These are phyloP conservation scores for Alternaria dauci DNA, from an alignment of 2,329 filamentous ascomycete genomes.

Conservation along the genomic window DNA sequence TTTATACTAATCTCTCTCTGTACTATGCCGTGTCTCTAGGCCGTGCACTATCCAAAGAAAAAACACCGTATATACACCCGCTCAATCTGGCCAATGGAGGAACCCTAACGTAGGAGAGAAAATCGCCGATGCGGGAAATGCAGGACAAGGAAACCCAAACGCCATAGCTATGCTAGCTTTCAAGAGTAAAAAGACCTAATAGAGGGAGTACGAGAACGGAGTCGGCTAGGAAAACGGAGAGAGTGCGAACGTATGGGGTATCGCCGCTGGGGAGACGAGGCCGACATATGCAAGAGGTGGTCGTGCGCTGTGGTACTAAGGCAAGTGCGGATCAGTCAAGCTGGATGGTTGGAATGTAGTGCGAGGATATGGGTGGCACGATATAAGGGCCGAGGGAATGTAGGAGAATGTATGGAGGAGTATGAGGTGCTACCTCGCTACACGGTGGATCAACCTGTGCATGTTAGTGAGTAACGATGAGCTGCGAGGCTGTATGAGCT, in stretches of 20 bases:
- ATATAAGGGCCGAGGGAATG: slow-evolving; percentile 8
- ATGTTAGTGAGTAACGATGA: slow-evolving; percentile 13
- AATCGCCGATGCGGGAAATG: slow-evolving; percentile 3
- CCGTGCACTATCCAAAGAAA: neutral
- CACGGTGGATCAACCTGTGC: slow-evolving; percentile 39
- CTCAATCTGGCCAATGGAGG: neutral
- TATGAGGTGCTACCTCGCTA: slow-evolving; percentile 37
- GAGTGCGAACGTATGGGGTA: slow-evolving; percentile 8
- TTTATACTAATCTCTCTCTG: slow-evolving; percentile 4
- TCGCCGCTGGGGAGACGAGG: slow-evolving; percentile 11
- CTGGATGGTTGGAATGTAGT: slow-evolving; percentile 6
- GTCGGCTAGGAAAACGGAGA: slow-evolving; percentile 18
- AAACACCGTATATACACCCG: slow-evolving; percentile 1
- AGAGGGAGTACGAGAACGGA: slow-evolving; percentile 14
- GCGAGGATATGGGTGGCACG: slow-evolving; percentile 5
- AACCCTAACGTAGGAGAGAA: slow-evolving; percentile 1
- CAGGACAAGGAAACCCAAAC: slow-evolving; percentile 8
- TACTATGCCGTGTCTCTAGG: slow-evolving; percentile 4
- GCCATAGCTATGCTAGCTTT: slow-evolving; percentile 16
- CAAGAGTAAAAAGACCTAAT: slow-evolving; percentile 15
- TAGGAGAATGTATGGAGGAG: slow-evolving; percentile 4
- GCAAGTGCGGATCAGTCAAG: slow-evolving; percentile 6
- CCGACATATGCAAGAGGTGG: slow-evolving; percentile 10
- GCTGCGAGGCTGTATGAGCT: neutral
- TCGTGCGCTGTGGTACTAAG: slow-evolving; percentile 7